phyloP scores from a whole-genome alignment of 164 flowering plant genomes.

The Litsea cubeba region DNA sequence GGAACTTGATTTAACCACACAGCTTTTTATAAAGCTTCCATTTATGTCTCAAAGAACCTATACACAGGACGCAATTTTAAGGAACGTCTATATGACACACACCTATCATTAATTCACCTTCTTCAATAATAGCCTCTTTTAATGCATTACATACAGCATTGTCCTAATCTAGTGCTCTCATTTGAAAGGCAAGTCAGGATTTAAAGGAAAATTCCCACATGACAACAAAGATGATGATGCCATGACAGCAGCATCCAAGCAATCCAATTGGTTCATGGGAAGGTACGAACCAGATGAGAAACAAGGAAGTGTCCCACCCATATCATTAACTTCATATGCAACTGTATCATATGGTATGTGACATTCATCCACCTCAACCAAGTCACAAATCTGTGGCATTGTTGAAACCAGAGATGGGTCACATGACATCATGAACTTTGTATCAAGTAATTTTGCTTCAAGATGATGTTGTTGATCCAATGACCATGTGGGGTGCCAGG shows the following conservation, averaged over 20 bases:
- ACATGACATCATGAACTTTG: slow-evolving; percentile 8
- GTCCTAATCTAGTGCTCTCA: slow-evolving; percentile 15
- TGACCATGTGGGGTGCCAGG: slow-evolving; percentile 31
- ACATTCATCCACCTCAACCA: slow-evolving; percentile 17
- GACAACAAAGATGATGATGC: slow-evolving; percentile 26
- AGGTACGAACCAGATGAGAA: slow-evolving; percentile 12
- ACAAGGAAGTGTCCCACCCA: slow-evolving; percentile 11
- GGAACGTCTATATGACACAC: slow-evolving; percentile 1
- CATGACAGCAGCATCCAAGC: slow-evolving; percentile 27
- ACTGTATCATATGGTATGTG: slow-evolving; percentile 14
- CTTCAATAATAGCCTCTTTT: neutral
- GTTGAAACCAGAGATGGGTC: slow-evolving; percentile 8
- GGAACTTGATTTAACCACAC: slow-evolving; percentile 2
- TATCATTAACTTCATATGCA: slow-evolving; percentile 17
- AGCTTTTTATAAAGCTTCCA: neutral
- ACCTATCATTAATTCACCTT: neutral
- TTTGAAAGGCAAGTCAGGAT: slow-evolving; percentile 29
- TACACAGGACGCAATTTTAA: neutral
- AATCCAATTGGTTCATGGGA: slow-evolving; percentile 24
- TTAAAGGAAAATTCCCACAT: slow-evolving; percentile 22
- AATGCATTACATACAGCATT: neutral
- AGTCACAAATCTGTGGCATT: slow-evolving; percentile 28
- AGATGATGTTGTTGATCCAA: slow-evolving; percentile 10
- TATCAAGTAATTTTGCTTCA: slow-evolving; percentile 3
- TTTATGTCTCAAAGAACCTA: neutral